phyloP scores from a whole-genome alignment of 331 rosid species.

The Rosa hybrid region DNA sequence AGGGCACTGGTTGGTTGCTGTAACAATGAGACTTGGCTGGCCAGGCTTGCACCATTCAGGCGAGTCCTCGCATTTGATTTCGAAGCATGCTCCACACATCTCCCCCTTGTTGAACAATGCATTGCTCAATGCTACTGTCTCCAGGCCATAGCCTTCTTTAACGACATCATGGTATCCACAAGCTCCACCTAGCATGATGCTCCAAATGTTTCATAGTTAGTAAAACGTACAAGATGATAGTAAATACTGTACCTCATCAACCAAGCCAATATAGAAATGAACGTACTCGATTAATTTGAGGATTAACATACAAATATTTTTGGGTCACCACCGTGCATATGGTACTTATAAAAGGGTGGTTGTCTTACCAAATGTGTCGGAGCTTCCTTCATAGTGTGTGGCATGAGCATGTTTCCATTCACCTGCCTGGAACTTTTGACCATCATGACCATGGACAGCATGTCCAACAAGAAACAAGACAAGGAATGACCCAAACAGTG shows the following conservation, averaged over 20 bases:
- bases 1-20: slow-evolving; percentile 80
- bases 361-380: slow-evolving; percentile 56
- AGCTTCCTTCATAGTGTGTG: slow-evolving; percentile 75
- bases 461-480: slow-evolving; percentile 13
- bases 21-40: slow-evolving; percentile 45
- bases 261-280: not conserved
- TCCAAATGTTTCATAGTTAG: not conserved
- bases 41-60: slow-evolving; percentile 57
- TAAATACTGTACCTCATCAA: no score
- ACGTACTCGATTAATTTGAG: not conserved
- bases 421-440: slow-evolving; percentile 36
- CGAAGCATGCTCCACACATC: slow-evolving; percentile 77
- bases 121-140: slow-evolving; percentile 65
- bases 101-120: slow-evolving; percentile 61
- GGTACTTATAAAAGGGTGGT: not conserved
- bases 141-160: slow-evolving; percentile 64
- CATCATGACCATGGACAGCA: slow-evolving; percentile 20
- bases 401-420: slow-evolving; percentile 69
- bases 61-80: slow-evolving; percentile 52
- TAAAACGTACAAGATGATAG: not conserved
- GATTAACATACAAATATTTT: not conserved
- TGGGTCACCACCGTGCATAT: not conserved
- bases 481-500: slow-evolving; percentile 21
- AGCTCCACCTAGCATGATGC: slow-evolving; percentile 56
- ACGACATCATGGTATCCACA: slow-evolving; percentile 81